Evolutionary conservation across 1,139 yeast genomes (phyloP).

Genomic region (Sugiyamaella xylanicola): DNA sequence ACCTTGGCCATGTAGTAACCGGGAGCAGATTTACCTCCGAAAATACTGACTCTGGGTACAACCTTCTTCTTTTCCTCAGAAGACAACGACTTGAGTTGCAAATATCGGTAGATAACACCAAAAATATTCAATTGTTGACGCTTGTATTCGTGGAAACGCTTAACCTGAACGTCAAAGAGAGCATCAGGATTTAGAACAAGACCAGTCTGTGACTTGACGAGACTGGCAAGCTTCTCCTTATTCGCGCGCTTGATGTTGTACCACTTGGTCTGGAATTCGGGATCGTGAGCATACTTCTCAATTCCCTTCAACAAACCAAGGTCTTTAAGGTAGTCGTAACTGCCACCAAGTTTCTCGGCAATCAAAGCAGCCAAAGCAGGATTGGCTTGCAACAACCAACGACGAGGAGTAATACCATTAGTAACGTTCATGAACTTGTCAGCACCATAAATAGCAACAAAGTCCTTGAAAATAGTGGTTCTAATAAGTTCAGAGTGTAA

Average conservation of each 20-base stretch:
- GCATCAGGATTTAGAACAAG: slow-evolving; percentile 68
- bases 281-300: slow-evolving; percentile 68
- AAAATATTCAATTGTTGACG: slow-evolving; percentile 92
- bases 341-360: slow-evolving; percentile 69
- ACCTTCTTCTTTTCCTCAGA: slow-evolving; percentile 66
- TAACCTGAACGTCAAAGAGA: slow-evolving; percentile 88
- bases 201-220: slow-evolving; percentile 68
- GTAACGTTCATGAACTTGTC: slow-evolving; percentile 90
- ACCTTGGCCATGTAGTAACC: slow-evolving; percentile 95
- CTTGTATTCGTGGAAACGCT: slow-evolving; percentile 93
- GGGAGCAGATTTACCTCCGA: slow-evolving; percentile 97
- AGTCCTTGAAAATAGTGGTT: slow-evolving; percentile 88
- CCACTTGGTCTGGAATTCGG: slow-evolving; percentile 71
- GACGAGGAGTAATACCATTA: slow-evolving; percentile 93
- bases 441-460: slow-evolving; percentile 76
- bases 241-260: slow-evolving; percentile 67
- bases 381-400: slow-evolving; percentile 95
- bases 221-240: slow-evolving; percentile 67
- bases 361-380: slow-evolving; percentile 76
- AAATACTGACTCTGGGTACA: slow-evolving; percentile 75
- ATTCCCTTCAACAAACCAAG: slow-evolving; percentile 68
- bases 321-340: slow-evolving; percentile 69
- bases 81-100: slow-evolving; percentile 69
- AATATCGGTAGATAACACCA: slow-evolving; percentile 82
- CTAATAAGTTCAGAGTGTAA: slow-evolving; percentile 87